phyloP scores from a whole-genome alignment of 805 yeast genomes.

The Brettanomyces sp. region DNA sequence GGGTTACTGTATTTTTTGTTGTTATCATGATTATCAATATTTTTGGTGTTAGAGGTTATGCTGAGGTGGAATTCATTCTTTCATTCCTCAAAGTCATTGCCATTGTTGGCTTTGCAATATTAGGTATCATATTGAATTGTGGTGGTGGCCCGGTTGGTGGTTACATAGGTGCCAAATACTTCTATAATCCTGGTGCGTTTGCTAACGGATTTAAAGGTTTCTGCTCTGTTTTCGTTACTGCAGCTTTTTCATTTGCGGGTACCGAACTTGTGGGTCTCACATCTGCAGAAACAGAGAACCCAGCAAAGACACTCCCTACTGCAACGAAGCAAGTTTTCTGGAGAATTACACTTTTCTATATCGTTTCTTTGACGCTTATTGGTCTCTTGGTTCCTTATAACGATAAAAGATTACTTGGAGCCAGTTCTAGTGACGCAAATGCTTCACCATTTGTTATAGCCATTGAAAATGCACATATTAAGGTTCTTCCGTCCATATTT shows the following conservation, averaged over 20 bases:
- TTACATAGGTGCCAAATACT: slow-evolving; percentile 46
- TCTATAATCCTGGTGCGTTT: slow-evolving; percentile 51
- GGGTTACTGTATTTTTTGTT: slow-evolving; percentile 42
- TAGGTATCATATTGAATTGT: slow-evolving; percentile 40
- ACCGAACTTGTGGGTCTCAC: slow-evolving; percentile 54
- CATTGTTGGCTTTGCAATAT: slow-evolving; percentile 44
- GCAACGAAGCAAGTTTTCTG: slow-evolving; percentile 56
- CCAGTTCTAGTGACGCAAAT: slow-evolving; percentile 34
- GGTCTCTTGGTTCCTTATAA: slow-evolving; percentile 51
- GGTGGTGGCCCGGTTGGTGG: slow-evolving; percentile 57
- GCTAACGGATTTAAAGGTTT: slow-evolving; percentile 44
- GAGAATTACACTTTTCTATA: slow-evolving; percentile 47
- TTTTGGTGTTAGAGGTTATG: slow-evolving; percentile 54
- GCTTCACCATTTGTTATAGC: slow-evolving; percentile 67
- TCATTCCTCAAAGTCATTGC: slow-evolving; percentile 44
- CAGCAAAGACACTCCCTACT: slow-evolving; percentile 46
- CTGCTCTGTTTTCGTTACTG: slow-evolving; percentile 49
- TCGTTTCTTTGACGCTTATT: slow-evolving; percentile 35
- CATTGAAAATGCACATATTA: slow-evolving; percentile 47
- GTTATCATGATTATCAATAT: slow-evolving; percentile 40
- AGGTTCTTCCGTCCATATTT: slow-evolving; percentile 53
- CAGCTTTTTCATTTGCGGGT: slow-evolving; percentile 54
- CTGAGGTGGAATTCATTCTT: slow-evolving; percentile 53
- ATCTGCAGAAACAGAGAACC: slow-evolving; percentile 52
- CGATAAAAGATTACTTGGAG: slow-evolving; percentile 36